Conservation (phyloP, 768 basidiomycete genomes). For the Hygrocybe coccinea region DNA sequence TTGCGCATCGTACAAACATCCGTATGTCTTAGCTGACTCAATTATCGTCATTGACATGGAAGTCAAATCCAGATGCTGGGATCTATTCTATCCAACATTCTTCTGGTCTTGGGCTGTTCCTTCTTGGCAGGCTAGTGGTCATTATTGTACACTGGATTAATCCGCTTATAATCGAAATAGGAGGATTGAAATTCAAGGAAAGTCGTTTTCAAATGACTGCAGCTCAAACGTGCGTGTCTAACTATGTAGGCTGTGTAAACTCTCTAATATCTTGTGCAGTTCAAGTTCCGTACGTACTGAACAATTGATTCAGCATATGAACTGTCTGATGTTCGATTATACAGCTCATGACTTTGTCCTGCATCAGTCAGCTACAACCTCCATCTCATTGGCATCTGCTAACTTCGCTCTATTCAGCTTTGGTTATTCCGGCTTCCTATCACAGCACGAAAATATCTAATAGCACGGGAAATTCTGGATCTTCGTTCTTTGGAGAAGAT, state of each 20-base stretch:
- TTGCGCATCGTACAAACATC: conserved; percentile 90
- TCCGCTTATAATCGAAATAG: conserved; percentile 28
- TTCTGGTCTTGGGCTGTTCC: conserved; percentile 86
- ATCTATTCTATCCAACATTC: conserved; percentile 84
- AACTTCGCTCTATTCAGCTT: conserved; percentile 37
- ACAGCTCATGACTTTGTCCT: conserved; percentile 79
- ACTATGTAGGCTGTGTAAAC: background rate
- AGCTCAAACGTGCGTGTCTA: conserved; percentile 69
- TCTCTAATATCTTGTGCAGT: conserved; percentile 22
- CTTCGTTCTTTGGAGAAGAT: conserved; percentile 12
- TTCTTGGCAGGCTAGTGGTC: conserved; percentile 67
- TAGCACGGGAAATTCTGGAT: background rate
- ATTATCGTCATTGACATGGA: background rate
- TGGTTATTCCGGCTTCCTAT: conserved; percentile 90
- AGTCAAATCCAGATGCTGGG: conserved; percentile 68
- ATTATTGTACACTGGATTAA: background rate
- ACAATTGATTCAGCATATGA: background rate
- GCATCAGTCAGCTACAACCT: conserved; percentile 57
- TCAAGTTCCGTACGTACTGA: conserved; percentile 42
- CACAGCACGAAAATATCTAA: conserved; percentile 38
- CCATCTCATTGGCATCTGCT: conserved; percentile 2
- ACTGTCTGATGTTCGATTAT: conserved; percentile 3
- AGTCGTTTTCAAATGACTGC: conserved; percentile 77
- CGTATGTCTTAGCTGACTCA: conserved; percentile 36
- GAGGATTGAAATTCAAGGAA: conserved; percentile 61